Base-by-base conservation (phyloP, 805 yeast genomes). In the Schwanniomyces occidentalis region DNA sequence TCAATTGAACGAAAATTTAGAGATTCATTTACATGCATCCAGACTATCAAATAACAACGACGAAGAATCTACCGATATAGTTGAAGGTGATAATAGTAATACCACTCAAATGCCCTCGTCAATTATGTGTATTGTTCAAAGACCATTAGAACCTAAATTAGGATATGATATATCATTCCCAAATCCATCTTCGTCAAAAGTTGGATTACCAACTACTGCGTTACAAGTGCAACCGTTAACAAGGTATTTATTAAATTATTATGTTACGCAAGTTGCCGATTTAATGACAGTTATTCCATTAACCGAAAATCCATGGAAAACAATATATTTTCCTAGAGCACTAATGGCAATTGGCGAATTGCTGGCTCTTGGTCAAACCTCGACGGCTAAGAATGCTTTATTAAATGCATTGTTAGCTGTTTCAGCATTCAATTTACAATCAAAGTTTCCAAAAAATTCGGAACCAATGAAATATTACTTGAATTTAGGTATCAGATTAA, bases 281-380 rank as follows among this genome's bases (percentile, higher is more conserved):
- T 59, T 78, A 35, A 81, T 83, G 88, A 77, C 87, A 0, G 88
- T 82, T 3, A 75, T 82, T 15, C 77, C 80, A 1, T 68, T 80
- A 32, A 77, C 85, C 0, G 84, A 82, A 42, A 88, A 85, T 52
- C 95, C 95, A 0, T 88, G 95, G 95, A 83, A 82, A 48, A 79
- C 83, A 2, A 78, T 86, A n/a, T 87, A 85, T 57, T 79, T 87
- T 41, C 95, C 95, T 0, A 61, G 93, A 32, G 95, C 95, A 1
- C 59, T 85, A 20, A 70, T 76, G 67, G 95, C 95, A 0, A 67
- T 88, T 16, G 95, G 95, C 4, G 95, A 88, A 51, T 61, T 86
- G 16, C 75, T 81, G 17, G 80, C 89, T 2, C 56, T 81, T 25
- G 95, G 95, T 0, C 67, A 67, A 34, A 84, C 95, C 0, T 75